A percentile compares a stretch with the other conserved stretches of the same genome.
phyloP scores from a whole-genome alignment of 495 filamentous ascomycete genomes.

The Glonium stellatum region DNA sequence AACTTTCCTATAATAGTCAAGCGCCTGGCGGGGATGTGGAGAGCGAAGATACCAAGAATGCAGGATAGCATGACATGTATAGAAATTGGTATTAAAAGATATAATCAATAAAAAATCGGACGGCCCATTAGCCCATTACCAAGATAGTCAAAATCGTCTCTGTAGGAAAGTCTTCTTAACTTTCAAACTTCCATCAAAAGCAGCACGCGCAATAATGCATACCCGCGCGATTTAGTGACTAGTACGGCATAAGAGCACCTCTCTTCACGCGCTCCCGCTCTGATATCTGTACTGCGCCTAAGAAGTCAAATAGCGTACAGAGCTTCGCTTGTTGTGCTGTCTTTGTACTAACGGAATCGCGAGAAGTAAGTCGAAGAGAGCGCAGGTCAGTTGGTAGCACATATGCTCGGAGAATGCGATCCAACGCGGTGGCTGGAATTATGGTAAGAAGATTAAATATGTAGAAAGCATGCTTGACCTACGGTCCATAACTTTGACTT shows the following conservation, averaged over 20 bases:
- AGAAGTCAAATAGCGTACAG: conserved; percentile 27
- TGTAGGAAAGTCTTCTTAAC: no score
- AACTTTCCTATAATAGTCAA: conserved; percentile 16
- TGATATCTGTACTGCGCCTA: conserved; percentile 23
- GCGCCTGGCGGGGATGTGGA: conserved; percentile 5
- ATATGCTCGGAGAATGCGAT: conserved; percentile 35
- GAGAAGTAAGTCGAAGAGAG: conserved; percentile 16
- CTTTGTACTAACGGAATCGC: conserved; percentile 12
- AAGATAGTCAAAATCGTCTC: no score
- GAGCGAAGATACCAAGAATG: not conserved
- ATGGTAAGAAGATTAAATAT: conserved; percentile 3
- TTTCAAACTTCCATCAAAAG: no score
- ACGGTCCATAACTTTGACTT: conserved; percentile 29
- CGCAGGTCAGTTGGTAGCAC: conserved; percentile 26
- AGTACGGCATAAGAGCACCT: conserved; percentile 3
- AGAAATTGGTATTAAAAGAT: conserved; percentile 1
- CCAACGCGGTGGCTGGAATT: conserved; percentile 25
- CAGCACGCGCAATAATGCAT: not conserved
- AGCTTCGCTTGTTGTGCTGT: conserved; percentile 22
- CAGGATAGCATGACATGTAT: not conserved
- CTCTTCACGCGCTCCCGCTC: conserved; percentile 15
- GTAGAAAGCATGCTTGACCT: not conserved
- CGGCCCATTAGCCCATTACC: no score
- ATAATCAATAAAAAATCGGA: no score
- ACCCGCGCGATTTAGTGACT: not conserved